Evolutionary conservation across 75 land plant species (phyloP).

Genomic region (Isoetes taiwanensis): DNA sequence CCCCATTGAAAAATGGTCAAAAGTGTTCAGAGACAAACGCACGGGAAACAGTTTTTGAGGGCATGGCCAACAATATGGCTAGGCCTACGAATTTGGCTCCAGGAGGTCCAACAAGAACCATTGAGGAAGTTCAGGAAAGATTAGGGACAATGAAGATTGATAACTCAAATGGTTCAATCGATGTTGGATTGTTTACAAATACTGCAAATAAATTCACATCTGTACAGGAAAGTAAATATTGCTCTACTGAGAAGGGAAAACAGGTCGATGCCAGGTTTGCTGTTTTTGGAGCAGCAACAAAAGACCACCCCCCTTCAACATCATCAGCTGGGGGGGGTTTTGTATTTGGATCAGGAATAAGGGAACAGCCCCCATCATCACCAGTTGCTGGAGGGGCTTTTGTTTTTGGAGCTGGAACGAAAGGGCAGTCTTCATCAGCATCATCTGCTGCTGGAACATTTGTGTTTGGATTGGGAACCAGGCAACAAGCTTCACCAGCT

Average conservation of each 20-base stretch:
- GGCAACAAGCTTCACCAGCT: not conserved
- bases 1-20: too few species aligned
- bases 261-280: not conserved
- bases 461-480: not conserved
- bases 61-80: too few species aligned
- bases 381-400: not conserved
- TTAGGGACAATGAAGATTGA: too few species aligned
- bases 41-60: too few species aligned
- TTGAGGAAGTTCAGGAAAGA: too few species aligned
- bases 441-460: not conserved
- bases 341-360: not conserved
- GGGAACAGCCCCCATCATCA: too few species aligned
- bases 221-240: not conserved
- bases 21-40: too few species aligned
- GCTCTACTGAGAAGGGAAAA: not conserved
- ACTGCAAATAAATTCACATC: not conserved
- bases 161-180: too few species aligned
- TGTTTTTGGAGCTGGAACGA: constrained; percentile 9
- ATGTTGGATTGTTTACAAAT: too few species aligned
- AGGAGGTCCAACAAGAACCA: too few species aligned
- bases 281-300: not conserved
- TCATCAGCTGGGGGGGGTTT: not conserved
- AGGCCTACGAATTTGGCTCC: too few species aligned
- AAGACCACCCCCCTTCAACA: too few species aligned
- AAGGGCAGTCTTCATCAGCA: not conserved